Evolutionary conservation across 176 grass and related monocot species (phyloP).

Genomic region (Juncus effusus): DNA sequence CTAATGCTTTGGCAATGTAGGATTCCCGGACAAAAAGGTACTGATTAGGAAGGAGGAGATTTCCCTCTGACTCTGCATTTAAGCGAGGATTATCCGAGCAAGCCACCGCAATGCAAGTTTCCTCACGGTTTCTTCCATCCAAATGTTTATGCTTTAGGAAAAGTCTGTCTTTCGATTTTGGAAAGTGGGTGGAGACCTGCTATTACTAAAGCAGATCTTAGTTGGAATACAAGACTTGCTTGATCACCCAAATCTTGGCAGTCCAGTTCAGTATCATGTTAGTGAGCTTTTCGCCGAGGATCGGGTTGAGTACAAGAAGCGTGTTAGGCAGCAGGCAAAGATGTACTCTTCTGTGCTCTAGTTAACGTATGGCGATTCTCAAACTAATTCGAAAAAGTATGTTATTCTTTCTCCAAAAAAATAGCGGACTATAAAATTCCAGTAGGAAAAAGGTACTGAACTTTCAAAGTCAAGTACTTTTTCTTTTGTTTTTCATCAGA

Average conservation of each 20-base stretch:
- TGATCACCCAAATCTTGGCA: conserved; percentile 66
- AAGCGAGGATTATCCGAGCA: conserved; percentile 59
- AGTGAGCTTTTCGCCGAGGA: conserved; percentile 35
- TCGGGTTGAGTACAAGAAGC: conserved; percentile 39
- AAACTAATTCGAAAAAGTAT: no score
- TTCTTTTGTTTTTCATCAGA: no score
- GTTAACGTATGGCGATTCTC: no score
- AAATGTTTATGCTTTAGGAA: conserved; percentile 61
- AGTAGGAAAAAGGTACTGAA: no score
- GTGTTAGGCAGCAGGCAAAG: conserved; percentile 57
- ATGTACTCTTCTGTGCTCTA: conserved; percentile 31
- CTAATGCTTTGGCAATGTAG: conserved; percentile 61
- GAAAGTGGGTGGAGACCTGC: conserved; percentile 73
- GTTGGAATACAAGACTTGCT: conserved; percentile 78
- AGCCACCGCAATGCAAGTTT: conserved; percentile 65
- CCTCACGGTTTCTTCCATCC: conserved; percentile 75
- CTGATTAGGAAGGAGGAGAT: conserved; percentile 79
- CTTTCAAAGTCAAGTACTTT: no score
- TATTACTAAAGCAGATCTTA: conserved; percentile 79
- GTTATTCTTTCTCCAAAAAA: no score
- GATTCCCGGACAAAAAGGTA: conserved; percentile 71
- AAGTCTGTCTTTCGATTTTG: conserved; percentile 75
- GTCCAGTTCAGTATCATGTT: conserved; percentile 41
- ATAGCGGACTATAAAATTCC: no score
- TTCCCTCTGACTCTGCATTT: conserved; percentile 61